Evolutionary conservation across 2,329 filamentous ascomycete genomes (phyloP), one percentile per base, ranked within the genome.

Genomic region (Peltaster fructicola): DNA sequence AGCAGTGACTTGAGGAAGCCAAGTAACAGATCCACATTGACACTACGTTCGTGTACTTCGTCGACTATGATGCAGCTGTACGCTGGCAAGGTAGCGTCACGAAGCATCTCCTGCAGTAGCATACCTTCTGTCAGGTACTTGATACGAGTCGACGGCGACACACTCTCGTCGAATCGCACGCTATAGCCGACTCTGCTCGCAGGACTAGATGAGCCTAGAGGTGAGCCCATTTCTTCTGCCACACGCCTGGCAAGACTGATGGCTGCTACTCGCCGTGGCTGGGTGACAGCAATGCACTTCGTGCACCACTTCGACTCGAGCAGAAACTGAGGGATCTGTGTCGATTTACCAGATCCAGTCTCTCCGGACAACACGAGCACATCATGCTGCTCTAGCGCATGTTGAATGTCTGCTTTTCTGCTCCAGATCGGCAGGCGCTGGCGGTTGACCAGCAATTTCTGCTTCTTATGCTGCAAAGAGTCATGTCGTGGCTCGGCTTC

Each of bases 91-190:
- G 73, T 63, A 1, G 80, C 79, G 48, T 98, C 88, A 26, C 75
- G 66, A 31, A 98, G 52, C 51, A 98, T 74, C 51, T 98, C 90
- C 48, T 95, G 84, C 8, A 98, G 61, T 25, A 98, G 60, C 73
- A 92, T 95, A 41, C 88, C 88, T 50, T 98, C 90, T 0, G 88
- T 98, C 34, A 98, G 57, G 41, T 82, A 98, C 45, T 95, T 95
- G 53, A 98, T 75, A 41, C 66, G 73, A 4, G 80, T 79, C n/a
- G 71, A 74, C 11, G 68, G 68, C n/a, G 80, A 78, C 0, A 79
- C 69, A 8, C 76, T 73, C 31, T 84, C 79, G 39, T 98, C 88
- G 43, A 98, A 98, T 28, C 88, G 75, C 16, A 98, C 85, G 4
- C 80, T 85, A 47, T 95, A 98, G 19, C 88, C 88, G 7, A 98